Evolutionary conservation across 2,329 filamentous ascomycete species (phyloP), one percentile per base, ranked within the genome.

Genomic region (Chaetomium sp.): DNA sequence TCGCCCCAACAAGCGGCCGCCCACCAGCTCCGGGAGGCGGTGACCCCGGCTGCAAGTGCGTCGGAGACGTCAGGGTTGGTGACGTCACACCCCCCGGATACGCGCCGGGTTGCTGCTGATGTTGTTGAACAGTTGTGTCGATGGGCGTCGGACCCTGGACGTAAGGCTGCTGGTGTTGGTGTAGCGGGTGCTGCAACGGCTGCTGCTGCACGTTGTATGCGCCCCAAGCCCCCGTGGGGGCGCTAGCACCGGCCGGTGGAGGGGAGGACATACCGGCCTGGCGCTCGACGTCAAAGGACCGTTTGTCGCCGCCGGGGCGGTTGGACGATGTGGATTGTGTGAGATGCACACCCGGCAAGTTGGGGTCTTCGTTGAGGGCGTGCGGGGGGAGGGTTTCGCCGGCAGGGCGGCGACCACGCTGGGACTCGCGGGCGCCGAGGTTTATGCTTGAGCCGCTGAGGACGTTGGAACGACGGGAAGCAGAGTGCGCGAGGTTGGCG

Each of bases 331-430:
- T 52, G 3, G 59, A 49, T 33, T 57, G 67, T 49, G 57, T 67
- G 54, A 62, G 60, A 52, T 61, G 68, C 34, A 61, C 60, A 51
- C 54, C 66, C 14, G 61, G 63, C 59, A 50, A 60, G 56, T 46
- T 64, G 4, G 35, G 7, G 12, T 53, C 41, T 62, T 66, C 50
- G 6, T 66, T 14, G 9, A 54, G 36, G 1, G 67, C 66, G 36
- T 69, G 65, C 3, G 68, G 62, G 7, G 75, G 72, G 7, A 76
- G 62, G 1, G 69, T 71, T 47, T 79, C 76, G 53, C 78, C 78
- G 7, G 76, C 74, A 65, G 72, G 75, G 61, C 77, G 74, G 37
- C 76, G 75, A 41, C 78, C 77, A 33, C 74, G 72, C 56, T 74
- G 75, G 62, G 76, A 79, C 50, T 74, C 72, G 44, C 71, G 69